Evolutionary conservation across 306 rosid species (phyloP), one percentile per base, ranked within the genome.

Genomic region (Citrullus colocynthis): DNA sequence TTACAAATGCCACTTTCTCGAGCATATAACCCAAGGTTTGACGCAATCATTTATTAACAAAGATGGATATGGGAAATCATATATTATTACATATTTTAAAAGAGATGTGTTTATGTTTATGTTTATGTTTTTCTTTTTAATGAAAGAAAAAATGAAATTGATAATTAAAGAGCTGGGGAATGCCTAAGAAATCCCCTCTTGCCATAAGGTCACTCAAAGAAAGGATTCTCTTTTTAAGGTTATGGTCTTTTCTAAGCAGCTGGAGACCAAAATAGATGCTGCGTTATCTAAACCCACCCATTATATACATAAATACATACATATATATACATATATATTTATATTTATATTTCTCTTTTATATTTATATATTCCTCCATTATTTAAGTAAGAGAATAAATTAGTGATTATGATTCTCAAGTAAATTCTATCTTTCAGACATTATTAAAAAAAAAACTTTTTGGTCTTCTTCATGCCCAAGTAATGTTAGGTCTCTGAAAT

Each of bases 21-120:
- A 89, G 98, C 94, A 62, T 39, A 82, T 85, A 82, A 89, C 88
- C 83, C 51, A 60, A n/a, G 49, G 24, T 71, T 86, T 85, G 88
- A 88, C 88, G 80, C 78, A 77, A 89, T 86, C 74, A 69, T 51
- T 52, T 17, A 21, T 7, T 76, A 21, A 28, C 15, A 73, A 73
- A 73, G 7, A 37, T 18, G 34, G 34, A 66, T 37, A 1, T 64
- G 16, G 73, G 74, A 41, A 66, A 66, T 37, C 32, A 66, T 37
- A 66, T 30, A 64, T 32, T 59, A 42, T 18, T 4, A 17, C 12
- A 16, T 34, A 36, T 63, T 63, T 30, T 10, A 63, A 63, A 63
- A 63, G 10, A 63, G 45, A 1, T 34, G 18, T 32, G 7, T 55
- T 17, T 32, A 32, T 32, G 36, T 32, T 32, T 32, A 32, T 32